Evolutionary conservation across 1,139 yeast genomes (phyloP), one percentile per base, ranked within the genome.

Genomic region (Scheffersomyces insectosa): DNA sequence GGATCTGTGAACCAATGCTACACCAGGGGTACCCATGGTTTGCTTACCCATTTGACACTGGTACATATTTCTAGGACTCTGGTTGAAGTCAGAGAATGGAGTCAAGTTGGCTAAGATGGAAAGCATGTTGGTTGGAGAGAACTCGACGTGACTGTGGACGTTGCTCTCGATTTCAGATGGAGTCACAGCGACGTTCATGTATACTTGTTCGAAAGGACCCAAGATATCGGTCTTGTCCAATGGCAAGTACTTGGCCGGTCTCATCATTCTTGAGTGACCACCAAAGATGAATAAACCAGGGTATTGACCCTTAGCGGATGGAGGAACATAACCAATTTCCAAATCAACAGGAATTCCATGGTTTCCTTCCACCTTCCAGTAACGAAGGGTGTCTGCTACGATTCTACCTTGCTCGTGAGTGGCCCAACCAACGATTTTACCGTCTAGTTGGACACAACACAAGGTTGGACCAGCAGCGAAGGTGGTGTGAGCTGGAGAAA

Each of bases 21-120:
- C 96, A 71, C 98, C 98, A 7, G 99, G 99, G 4, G 99, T 93
- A 70, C 99, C 99, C 99, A 93, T 93, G 20, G 99, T 93, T 76
- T 93, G 99, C 72, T 93, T 93, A 81, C 98, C 99, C 99, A 93
- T 93, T 79, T 95, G 99, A 75, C 99, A 93, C 73, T 93, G 99
- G 66, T 93, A 93, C 99, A 95, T 93, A 66, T 93, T 93, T 83
- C 99, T 87, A 59, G 99, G 99, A 30, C 98, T 90, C 75, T 93
- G 99, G 68, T 93, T 93, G 74, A 93, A 95, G 68, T 93, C 99
- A 1, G 98, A 91, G 65, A 89, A 93, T 53, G 99, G 99, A 1
- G 99, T 93, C 73, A 93, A 77, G 68, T 93, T 93, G 50, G 98
- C 98, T 67, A 93, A 76, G 55, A 93, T 93, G 14, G 97, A 89